Conservation (phyloP, 192 early-diverging fungal species). For the Backusella circina region DNA sequence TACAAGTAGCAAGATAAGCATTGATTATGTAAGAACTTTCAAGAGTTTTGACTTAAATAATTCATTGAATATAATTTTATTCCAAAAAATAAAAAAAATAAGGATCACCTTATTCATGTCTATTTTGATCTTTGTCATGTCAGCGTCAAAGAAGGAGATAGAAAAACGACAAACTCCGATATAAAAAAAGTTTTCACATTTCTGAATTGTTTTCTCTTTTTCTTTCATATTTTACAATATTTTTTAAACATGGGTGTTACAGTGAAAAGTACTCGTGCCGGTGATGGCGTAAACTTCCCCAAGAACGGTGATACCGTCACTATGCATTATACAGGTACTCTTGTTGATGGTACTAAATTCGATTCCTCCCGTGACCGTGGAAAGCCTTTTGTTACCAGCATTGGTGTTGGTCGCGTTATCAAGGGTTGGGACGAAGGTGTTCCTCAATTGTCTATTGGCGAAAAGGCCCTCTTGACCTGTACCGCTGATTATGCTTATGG, state of each 20-base stretch:
- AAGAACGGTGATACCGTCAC: constrained; percentile 58
- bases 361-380: constrained; percentile 84
- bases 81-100: too few relatives aligned
- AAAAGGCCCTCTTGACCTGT: constrained; percentile 80
- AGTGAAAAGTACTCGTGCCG: constrained; percentile 32
- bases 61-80: too few relatives aligned
- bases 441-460: constrained; percentile 85
- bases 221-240: not conserved
- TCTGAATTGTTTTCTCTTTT: not conserved
- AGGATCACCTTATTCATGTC: too few relatives aligned
- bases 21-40: too few relatives aligned
- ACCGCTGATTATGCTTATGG: constrained; percentile 66
- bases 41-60: too few relatives aligned
- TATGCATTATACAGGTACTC: constrained; percentile 61
- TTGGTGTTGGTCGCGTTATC: constrained; percentile 94
- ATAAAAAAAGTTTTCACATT: too few relatives aligned
- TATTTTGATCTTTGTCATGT: too few relatives aligned
- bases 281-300: constrained; percentile 50
- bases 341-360: constrained; percentile 72
- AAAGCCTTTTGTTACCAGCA: constrained; percentile 78
- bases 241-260: not conserved
- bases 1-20: too few relatives aligned
- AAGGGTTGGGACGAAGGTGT: constrained; percentile 71
- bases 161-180: too few relatives aligned
- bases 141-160: too few relatives aligned